Evolutionary conservation across 2,329 filamentous ascomycete species (phyloP).

Genomic region (Ascochyta fabae): DNA sequence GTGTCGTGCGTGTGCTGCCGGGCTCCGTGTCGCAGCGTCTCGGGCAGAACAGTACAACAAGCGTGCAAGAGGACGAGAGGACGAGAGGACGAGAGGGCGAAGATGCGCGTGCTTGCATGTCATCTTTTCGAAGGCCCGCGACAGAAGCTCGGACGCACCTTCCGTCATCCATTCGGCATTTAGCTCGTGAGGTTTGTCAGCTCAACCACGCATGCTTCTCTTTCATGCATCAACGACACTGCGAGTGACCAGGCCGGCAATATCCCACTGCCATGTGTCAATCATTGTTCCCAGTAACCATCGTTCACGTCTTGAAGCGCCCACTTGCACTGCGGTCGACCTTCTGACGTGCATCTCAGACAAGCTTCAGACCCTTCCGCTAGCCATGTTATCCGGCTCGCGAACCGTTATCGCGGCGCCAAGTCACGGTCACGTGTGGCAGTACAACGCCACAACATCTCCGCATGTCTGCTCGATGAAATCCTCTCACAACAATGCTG

Average conservation of each 20-base stretch:
- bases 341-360: background rate
- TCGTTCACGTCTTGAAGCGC: background rate
- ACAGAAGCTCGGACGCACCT: slow-evolving; percentile 11
- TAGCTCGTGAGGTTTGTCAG: slow-evolving; percentile 13
- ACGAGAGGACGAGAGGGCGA: background rate
- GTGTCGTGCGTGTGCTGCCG: slow-evolving; percentile 24
- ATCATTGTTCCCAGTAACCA: background rate
- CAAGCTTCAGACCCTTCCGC: background rate
- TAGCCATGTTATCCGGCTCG: background rate
- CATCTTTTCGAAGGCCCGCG: slow-evolving; percentile 8
- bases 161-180: slow-evolving; percentile 12
- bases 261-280: background rate
- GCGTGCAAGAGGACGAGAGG: slow-evolving; percentile 4
- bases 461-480: too few relatives aligned
- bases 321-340: background rate
- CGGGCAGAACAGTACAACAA: slow-evolving; percentile 18
- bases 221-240: background rate
- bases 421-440: background rate
- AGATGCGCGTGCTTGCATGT: slow-evolving; percentile 4
- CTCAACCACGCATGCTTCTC: background rate
- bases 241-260: background rate
- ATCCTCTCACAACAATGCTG: too few relatives aligned
- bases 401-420: background rate
- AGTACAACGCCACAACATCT: too few relatives aligned
- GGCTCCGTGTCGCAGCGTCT: slow-evolving; percentile 34